These are phyloP conservation scores for Calonectria montana DNA, from an alignment of 2,329 filamentous ascomycete genomes.

Conservation along the genomic window DNA sequence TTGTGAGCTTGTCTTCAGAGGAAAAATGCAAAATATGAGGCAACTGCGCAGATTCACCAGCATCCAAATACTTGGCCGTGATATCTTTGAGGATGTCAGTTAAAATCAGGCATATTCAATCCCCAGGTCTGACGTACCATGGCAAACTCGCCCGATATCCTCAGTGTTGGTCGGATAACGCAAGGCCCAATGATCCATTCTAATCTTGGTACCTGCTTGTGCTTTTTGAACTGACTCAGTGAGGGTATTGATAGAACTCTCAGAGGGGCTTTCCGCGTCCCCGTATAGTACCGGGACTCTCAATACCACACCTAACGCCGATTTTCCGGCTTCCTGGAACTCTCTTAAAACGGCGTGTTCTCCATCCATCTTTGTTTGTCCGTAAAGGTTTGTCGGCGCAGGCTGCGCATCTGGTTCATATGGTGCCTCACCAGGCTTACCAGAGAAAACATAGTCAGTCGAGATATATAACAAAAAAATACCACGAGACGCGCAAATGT, in stretches of 20 bases:
- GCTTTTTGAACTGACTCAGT: slow-evolving; percentile 81
- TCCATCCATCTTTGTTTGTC: slow-evolving; percentile 70
- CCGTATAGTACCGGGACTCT: slow-evolving; percentile 90
- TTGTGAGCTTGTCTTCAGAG: slow-evolving; percentile 87
- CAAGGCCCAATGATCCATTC: slow-evolving; percentile 88
- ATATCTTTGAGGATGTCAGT: slow-evolving; percentile 64
- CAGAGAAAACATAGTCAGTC: slow-evolving; percentile 85
- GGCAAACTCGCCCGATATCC: slow-evolving; percentile 85
- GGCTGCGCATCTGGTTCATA: slow-evolving; percentile 75
- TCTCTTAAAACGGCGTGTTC: slow-evolving; percentile 73
- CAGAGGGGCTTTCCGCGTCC: slow-evolving; percentile 73
- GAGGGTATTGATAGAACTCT: slow-evolving; percentile 86
- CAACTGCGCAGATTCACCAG: slow-evolving; percentile 62
- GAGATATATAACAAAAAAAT: slow-evolving; percentile 81
- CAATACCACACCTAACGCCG: slow-evolving; percentile 74
- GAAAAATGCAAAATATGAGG: slow-evolving; percentile 85
- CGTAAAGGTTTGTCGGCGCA: slow-evolving; percentile 81
- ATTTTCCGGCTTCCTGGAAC: slow-evolving; percentile 59
- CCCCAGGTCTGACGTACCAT: slow-evolving; percentile 59
- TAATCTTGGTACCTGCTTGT: slow-evolving; percentile 71
- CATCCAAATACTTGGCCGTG: slow-evolving; percentile 72
- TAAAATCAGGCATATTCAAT: neutral
- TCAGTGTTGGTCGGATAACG: slow-evolving; percentile 91
- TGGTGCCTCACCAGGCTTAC: slow-evolving; percentile 81
- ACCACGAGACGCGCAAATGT: slow-evolving; percentile 69